Evolutionary conservation across 2,329 filamentous ascomycete genomes (phyloP).

Genomic region (Hypoxylon sp.): DNA sequence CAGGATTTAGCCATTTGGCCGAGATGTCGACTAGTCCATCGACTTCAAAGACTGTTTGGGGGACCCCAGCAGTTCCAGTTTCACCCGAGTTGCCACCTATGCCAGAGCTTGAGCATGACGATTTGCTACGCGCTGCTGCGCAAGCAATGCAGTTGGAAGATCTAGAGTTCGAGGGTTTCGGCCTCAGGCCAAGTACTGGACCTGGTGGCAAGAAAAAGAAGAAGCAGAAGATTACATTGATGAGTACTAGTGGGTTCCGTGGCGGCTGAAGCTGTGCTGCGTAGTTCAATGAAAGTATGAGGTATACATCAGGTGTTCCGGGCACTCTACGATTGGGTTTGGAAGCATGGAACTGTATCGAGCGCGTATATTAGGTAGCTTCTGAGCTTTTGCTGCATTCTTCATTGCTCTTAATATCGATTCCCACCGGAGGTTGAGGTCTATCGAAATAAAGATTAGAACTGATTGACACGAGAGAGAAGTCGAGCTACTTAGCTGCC

Average conservation of each 20-base stretch:
- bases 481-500: conserved; percentile 1
- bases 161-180: conserved; percentile 58
- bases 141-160: conserved; percentile 72
- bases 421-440: background rate
- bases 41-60: conserved; percentile 87
- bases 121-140: conserved; percentile 75
- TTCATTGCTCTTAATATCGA: background rate
- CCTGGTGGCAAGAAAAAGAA: conserved; percentile 75
- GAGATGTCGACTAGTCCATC: conserved; percentile 86
- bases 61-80: conserved; percentile 78
- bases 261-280: conserved; percentile 39
- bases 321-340: conserved; percentile 1
- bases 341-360: background rate
- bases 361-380: conserved; percentile 8
- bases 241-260: conserved; percentile 74
- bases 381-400: conserved; percentile 1
- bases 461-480: background rate
- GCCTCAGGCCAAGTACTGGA: conserved; percentile 42
- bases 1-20: conserved; percentile 77
- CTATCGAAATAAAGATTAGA: background rate
- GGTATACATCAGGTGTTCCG: background rate
- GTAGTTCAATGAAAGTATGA: background rate
- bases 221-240: conserved; percentile 79
- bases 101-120: conserved; percentile 76
- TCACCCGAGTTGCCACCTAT: conserved; percentile 68